Evolutionary conservation across 225 moss, liverwort and hornwort genomes (phyloP).

Genomic region (Straminergon stramineum): DNA sequence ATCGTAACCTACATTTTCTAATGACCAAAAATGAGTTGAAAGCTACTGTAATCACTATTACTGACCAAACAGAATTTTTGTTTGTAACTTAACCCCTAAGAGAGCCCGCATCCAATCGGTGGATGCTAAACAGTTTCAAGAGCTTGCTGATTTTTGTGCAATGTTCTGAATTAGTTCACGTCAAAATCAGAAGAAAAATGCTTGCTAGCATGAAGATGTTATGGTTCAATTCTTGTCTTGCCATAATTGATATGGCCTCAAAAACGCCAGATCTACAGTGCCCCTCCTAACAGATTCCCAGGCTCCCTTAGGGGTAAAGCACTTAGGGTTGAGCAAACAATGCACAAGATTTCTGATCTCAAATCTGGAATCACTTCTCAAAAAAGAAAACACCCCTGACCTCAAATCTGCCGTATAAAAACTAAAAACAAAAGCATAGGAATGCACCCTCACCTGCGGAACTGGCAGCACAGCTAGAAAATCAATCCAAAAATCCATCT

Average conservation of each 20-base stretch:
- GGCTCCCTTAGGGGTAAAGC: too few species aligned
- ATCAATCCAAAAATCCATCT: constrained; percentile 43
- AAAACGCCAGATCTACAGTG: not conserved
- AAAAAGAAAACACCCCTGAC: not conserved
- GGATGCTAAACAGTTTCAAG: not conserved
- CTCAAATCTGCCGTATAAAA: not conserved
- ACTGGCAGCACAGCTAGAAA: constrained; percentile 44
- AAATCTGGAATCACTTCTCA: not conserved
- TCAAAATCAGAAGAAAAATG: not conserved
- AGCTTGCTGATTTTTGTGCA: not conserved
- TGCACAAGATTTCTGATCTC: not conserved
- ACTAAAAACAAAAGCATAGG: not conserved
- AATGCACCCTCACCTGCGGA: constrained; percentile 40
- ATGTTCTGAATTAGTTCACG: not conserved
- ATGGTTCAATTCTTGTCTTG: not conserved
- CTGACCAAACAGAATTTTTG: not conserved
- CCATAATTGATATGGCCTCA: not conserved
- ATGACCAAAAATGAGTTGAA: not conserved
- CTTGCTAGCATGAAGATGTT: not conserved
- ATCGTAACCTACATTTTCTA: not conserved
- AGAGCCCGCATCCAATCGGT: not conserved
- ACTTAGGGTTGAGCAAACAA: not conserved
- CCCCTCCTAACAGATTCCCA: not conserved
- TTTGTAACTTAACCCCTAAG: not conserved
- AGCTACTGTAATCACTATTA: not conserved